Evolutionary conservation across 2,329 filamentous ascomycete species (phyloP).

Genomic region (Volutella citrinella): DNA sequence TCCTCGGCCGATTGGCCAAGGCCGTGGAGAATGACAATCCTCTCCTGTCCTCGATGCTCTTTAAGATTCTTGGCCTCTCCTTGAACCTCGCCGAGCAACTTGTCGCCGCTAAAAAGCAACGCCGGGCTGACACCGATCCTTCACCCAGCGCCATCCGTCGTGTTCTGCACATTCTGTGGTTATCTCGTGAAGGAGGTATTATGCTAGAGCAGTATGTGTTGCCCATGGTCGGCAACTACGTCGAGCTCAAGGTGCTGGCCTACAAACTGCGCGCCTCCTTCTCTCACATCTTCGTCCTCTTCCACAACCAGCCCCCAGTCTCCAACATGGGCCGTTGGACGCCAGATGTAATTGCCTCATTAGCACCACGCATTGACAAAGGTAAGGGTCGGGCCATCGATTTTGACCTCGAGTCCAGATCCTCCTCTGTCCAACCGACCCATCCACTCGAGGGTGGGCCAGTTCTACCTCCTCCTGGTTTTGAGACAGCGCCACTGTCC

Average conservation of each 20-base stretch:
- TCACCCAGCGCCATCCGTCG: constrained; percentile 78
- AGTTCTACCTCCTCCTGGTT: constrained; percentile 55
- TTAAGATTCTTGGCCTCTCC: constrained; percentile 87
- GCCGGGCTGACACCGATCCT: constrained; percentile 74
- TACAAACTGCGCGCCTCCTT: constrained; percentile 93
- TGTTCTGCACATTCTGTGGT: constrained; percentile 89
- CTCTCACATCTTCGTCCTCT: constrained; percentile 94
- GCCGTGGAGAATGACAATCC: constrained; percentile 75
- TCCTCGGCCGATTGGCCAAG: constrained; percentile 83
- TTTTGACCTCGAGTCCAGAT: constrained; percentile 37
- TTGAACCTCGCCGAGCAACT: constrained; percentile 84
- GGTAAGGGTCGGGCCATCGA: constrained; percentile 48
- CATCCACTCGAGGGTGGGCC: constrained; percentile 56
- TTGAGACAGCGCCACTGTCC: constrained; percentile 42
- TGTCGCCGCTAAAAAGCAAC: constrained; percentile 76
- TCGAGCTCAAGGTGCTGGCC: constrained; percentile 82
- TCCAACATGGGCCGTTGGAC: constrained; percentile 56
- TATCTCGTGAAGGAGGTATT: constrained; percentile 84
- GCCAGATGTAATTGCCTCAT: constrained; percentile 40
- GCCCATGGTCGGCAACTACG: constrained; percentile 75
- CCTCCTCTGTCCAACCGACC: constrained; percentile 46
- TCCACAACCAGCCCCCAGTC: constrained; percentile 85
- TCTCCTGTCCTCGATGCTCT: constrained; percentile 77
- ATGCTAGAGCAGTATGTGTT: constrained; percentile 86
- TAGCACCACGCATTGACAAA: constrained; percentile 39